Conservation (phyloP, 139 green algal species). For the Pedinophyceae sp. region DNA sequence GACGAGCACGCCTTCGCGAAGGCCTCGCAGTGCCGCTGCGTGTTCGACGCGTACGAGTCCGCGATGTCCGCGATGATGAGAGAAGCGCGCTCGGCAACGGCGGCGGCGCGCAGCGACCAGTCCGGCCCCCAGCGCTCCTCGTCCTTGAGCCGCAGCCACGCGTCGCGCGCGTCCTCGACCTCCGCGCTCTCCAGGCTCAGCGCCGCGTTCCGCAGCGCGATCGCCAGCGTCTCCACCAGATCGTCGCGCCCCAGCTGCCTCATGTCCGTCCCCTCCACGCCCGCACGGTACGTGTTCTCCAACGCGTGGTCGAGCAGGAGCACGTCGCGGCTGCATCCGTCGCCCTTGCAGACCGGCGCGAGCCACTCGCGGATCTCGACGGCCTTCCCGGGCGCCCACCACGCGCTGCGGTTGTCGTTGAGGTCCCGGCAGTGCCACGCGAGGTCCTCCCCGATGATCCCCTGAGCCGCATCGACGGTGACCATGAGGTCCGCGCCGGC, state of each 20-base stretch:
- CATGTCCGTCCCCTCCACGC: constrained; percentile 48
- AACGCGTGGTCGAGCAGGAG: constrained; percentile 81
- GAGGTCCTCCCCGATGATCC: constrained; percentile 42
- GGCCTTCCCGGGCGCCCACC: constrained; percentile 84
- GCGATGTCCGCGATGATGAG: too few relatives aligned
- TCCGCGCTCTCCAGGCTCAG: constrained; percentile 32
- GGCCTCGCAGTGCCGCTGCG: too few relatives aligned
- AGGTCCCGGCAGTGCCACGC: constrained; percentile 31
- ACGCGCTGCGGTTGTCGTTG: constrained; percentile 66
- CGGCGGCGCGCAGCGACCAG: too few relatives aligned
- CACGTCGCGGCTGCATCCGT: constrained; percentile 48
- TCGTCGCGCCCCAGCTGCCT: constrained; percentile 27
- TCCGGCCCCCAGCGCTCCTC: constrained; percentile 7
- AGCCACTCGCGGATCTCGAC: constrained; percentile 55
- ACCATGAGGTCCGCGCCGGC: constrained; percentile 68
- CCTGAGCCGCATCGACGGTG: constrained; percentile 46
- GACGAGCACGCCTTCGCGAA: too few relatives aligned
- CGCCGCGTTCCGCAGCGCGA: constrained; percentile 44
- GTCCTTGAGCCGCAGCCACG: constrained; percentile 23
- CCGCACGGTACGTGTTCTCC: constrained; percentile 64
- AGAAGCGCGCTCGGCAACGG: too few relatives aligned
- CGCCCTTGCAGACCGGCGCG: constrained; percentile 41
- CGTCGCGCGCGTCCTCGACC: constrained; percentile 23
- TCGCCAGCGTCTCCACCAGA: constrained; percentile 26
- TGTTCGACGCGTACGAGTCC: too few relatives aligned